Percentiles rank a stretch among this genome's conserved stretches.
Evolutionary conservation across 179 eudicot genomes (phyloP).

Genomic region (Silene noctiflora): DNA sequence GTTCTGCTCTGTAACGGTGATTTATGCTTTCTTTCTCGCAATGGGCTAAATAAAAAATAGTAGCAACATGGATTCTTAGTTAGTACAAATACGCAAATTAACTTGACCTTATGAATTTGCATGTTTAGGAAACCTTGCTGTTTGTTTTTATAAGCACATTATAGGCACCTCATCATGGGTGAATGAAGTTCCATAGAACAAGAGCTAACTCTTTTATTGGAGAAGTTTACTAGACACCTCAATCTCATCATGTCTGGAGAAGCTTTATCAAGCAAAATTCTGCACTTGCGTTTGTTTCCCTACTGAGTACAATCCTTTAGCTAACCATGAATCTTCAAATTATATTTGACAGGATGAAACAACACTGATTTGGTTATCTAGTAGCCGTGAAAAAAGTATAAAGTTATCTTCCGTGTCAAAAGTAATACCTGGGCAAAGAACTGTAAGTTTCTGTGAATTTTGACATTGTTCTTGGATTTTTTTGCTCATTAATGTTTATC

Average conservation of each 20-base stretch:
- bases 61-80: background rate
- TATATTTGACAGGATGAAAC: conserved; percentile 66
- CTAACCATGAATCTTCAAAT: conserved; percentile 6
- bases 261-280: background rate
- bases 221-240: background rate
- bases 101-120: conserved; percentile 9
- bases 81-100: background rate
- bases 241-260: background rate
- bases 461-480: background rate
- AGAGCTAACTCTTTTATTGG: background rate
- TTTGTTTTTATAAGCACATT: background rate
- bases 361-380: conserved; percentile 87
- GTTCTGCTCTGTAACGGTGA: background rate
- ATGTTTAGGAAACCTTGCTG: background rate
- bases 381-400: conserved; percentile 70
- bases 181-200: background rate
- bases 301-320: background rate
- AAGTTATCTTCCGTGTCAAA: conserved; percentile 78
- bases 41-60: background rate
- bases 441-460: conserved; percentile 54
- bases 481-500: background rate
- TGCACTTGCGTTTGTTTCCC: background rate
- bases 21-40: conserved; percentile 6
- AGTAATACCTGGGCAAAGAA: conserved; percentile 97
- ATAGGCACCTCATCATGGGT: background rate